Evolutionary conservation across 768 basidiomycete species (phyloP).

Genomic region (Tricholoma saponaceum): DNA sequence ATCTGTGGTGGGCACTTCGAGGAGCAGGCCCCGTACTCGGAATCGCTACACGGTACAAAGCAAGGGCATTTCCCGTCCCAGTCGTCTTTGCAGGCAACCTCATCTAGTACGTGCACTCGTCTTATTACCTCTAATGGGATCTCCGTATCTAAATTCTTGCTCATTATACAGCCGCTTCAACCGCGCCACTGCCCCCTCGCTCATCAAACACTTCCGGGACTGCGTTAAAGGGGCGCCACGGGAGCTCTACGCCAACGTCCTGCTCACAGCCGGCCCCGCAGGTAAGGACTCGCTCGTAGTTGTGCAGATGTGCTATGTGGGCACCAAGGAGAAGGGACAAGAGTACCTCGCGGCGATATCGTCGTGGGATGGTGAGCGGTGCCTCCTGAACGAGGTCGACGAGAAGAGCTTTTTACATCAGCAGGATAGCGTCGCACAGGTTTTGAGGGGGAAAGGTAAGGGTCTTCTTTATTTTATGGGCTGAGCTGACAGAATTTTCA

Average conservation of each 20-base stretch:
- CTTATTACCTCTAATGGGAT: neutral
- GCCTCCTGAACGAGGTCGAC: conserved; percentile 84
- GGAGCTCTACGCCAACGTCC: conserved; percentile 85
- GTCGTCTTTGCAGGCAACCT: conserved; percentile 91
- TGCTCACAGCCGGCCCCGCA: conserved; percentile 86
- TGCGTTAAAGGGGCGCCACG: conserved; percentile 87
- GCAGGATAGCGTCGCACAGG: conserved; percentile 89
- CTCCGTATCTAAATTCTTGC: conserved; percentile 5
- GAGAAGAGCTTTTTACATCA: conserved; percentile 89
- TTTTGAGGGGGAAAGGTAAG: conserved; percentile 78
- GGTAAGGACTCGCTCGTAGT: conserved; percentile 83
- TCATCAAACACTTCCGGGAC: conserved; percentile 90
- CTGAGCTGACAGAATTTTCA: neutral
- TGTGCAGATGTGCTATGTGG: conserved; percentile 89
- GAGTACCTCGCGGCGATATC: conserved; percentile 79
- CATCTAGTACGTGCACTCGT: conserved; percentile 63
- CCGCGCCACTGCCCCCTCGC: conserved; percentile 78
- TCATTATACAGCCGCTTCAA: conserved; percentile 68
- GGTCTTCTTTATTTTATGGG: conserved; percentile 4
- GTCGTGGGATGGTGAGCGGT: conserved; percentile 85
- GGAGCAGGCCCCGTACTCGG: conserved; percentile 84
- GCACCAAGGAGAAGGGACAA: conserved; percentile 66
- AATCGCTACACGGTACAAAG: conserved; percentile 86
- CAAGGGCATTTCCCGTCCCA: conserved; percentile 83
- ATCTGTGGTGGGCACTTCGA: conserved; percentile 85